These are phyloP conservation scores for Blastobotrys persicus DNA, from an alignment of 1,139 yeast genomes.

Conservation along the genomic window DNA sequence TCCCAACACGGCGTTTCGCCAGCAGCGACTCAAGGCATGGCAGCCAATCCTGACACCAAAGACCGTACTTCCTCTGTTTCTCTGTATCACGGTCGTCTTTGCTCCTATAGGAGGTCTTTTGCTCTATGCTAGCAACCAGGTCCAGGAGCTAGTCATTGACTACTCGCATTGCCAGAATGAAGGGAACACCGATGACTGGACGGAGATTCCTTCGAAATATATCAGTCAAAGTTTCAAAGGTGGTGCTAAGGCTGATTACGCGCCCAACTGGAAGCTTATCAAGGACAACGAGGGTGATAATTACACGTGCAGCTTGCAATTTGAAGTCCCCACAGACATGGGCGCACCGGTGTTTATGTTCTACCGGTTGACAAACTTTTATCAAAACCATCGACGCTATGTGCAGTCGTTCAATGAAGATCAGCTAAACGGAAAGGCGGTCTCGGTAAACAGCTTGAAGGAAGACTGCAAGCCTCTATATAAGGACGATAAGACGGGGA, in stretches of 20 bases:
- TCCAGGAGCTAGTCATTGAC: constrained; percentile 77
- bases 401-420: constrained; percentile 89
- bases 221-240: constrained; percentile 51
- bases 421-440: constrained; percentile 76
- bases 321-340: constrained; percentile 70
- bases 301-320: constrained; percentile 62
- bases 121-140: constrained; percentile 72
- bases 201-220: constrained; percentile 60
- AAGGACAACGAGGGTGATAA: constrained; percentile 40
- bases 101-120: constrained; percentile 92
- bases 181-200: constrained; percentile 55
- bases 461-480: constrained; percentile 88
- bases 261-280: constrained; percentile 66
- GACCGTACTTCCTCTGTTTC: constrained; percentile 78
- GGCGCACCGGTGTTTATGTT: constrained; percentile 75
- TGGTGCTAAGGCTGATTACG: constrained; percentile 30
- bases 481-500: constrained; percentile 44
- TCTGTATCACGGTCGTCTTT: constrained; percentile 74
- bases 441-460: constrained; percentile 54
- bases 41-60: constrained; percentile 87
- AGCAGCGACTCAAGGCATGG: constrained; percentile 49
- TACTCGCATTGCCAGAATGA: constrained; percentile 68
- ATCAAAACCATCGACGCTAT: constrained; percentile 91
- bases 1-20: constrained; percentile 47
- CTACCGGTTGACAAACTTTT: constrained; percentile 78